Evolutionary conservation across 202 grass and related monocot genomes (phyloP).

Genomic region (Saccharum hybrid): DNA sequence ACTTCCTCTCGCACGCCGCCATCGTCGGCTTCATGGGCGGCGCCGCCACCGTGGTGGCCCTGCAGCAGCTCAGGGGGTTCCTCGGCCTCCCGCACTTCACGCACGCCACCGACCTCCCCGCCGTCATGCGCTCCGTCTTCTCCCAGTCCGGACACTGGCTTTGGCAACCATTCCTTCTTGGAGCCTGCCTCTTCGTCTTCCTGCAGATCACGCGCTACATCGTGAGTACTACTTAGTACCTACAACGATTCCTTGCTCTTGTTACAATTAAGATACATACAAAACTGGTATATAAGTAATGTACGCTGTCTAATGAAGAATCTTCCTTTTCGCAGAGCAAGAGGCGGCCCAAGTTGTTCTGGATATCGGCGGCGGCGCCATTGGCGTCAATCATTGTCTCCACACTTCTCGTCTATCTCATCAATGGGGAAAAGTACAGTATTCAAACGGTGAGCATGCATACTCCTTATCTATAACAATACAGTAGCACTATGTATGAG

Average conservation of each 20-base stretch:
- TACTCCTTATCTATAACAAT: too few relatives aligned
- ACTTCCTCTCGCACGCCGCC: slow-evolving; percentile 71
- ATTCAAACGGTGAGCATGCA: slow-evolving; percentile 60
- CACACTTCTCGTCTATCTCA: slow-evolving; percentile 66
- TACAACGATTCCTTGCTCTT: too few relatives aligned
- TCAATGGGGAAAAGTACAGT: slow-evolving; percentile 62
- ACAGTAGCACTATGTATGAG: too few relatives aligned
- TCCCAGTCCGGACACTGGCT: slow-evolving; percentile 23
- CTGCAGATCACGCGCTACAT: slow-evolving; percentile 56
- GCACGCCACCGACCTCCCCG: slow-evolving; percentile 52
- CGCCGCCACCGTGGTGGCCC: slow-evolving; percentile 57
- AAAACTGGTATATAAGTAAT: too few relatives aligned
- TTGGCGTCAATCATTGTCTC: slow-evolving; percentile 56
- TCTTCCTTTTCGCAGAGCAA: slow-evolving; percentile 51
- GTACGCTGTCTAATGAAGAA: neutral
- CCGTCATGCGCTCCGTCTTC: slow-evolving; percentile 55
- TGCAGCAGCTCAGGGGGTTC: slow-evolving; percentile 68
- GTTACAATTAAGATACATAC: too few relatives aligned
- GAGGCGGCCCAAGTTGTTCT: slow-evolving; percentile 59
- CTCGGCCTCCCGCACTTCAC: slow-evolving; percentile 66
- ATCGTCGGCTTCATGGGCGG: slow-evolving; percentile 79
- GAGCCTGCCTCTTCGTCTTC: slow-evolving; percentile 55
- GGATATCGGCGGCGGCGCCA: slow-evolving; percentile 63
- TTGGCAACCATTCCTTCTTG: slow-evolving; percentile 51
- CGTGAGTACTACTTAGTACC: slow-evolving; percentile 39